These are phyloP conservation scores for Pseudonitzschia multistriata DNA, from an alignment of 108 stramenopile species.

Conservation along the genomic window DNA sequence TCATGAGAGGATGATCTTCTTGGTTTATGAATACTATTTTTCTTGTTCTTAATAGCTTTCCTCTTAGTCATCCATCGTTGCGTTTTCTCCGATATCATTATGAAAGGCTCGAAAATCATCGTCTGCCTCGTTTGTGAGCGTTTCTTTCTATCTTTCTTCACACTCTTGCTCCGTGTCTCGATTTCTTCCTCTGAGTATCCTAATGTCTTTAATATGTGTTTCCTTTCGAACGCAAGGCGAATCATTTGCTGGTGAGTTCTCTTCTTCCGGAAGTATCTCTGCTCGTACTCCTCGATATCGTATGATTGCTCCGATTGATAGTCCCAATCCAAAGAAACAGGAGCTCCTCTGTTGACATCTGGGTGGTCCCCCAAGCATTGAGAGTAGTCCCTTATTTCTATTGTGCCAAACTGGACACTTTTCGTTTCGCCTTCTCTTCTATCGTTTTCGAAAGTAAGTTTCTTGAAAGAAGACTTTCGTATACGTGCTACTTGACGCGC, in stretches of 20 bases:
- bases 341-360: slow-evolving; percentile 18
- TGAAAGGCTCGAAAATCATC: slow-evolving; percentile 9
- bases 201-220: not conserved
- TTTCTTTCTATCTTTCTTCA: slow-evolving; percentile 1
- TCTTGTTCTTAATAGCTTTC: not conserved
- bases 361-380: slow-evolving; percentile 41
- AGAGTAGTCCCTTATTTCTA: slow-evolving; percentile 38
- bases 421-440: not conserved
- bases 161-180: not conserved
- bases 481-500: not conserved
- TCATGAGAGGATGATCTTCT: not conserved
- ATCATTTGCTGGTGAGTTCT: not conserved
- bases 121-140: slow-evolving; percentile 1
- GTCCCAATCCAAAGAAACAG: slow-evolving; percentile 29
- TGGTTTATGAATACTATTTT: not conserved
- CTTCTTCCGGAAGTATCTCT: not conserved
- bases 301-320: slow-evolving; percentile 9
- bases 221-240: slow-evolving; percentile 4
- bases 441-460: not conserved
- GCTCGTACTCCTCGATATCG: slow-evolving; percentile 9
- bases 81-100: not conserved
- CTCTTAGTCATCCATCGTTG: not conserved
- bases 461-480: not conserved
- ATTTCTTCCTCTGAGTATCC: slow-evolving; percentile 15
- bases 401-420: slow-evolving; percentile 25